Evolutionary conservation across 2,329 filamentous ascomycete genomes (phyloP).

Genomic region (Ramichloridium luteum): DNA sequence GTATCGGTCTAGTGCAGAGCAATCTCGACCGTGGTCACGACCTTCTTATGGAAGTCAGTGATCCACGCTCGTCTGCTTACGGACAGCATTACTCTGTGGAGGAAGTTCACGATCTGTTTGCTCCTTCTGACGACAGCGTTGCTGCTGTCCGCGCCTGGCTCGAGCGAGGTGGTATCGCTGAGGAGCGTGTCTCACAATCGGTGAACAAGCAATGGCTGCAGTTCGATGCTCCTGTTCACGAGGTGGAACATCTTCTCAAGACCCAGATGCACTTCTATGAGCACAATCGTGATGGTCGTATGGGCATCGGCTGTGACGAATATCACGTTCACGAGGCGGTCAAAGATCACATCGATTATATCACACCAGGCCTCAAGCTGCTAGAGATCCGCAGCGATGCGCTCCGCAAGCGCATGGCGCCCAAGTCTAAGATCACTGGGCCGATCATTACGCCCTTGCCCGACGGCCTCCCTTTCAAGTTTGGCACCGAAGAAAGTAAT

Average conservation of each 20-base stretch:
- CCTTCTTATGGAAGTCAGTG: constrained; percentile 21
- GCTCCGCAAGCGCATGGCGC: too few relatives aligned
- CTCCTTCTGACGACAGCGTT: constrained; percentile 25
- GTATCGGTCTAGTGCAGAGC: constrained; percentile 34
- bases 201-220: constrained; percentile 30
- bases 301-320: constrained; percentile 29
- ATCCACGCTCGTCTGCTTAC: constrained; percentile 27
- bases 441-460: too few relatives aligned
- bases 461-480: too few relatives aligned
- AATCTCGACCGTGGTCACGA: constrained; percentile 31
- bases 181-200: constrained; percentile 25
- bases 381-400: too few relatives aligned
- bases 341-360: constrained; percentile 42
- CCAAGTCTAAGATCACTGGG: too few relatives aligned
- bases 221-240: constrained; percentile 29
- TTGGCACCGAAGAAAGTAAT: too few relatives aligned
- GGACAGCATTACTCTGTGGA: constrained; percentile 28
- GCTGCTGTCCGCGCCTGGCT: constrained; percentile 31
- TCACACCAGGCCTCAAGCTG: constrained; percentile 44
- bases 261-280: constrained; percentile 49
- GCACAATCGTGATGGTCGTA: constrained; percentile 39
- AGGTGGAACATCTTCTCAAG: constrained; percentile 30
- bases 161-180: constrained; percentile 21
- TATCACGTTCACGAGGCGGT: constrained; percentile 40
- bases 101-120: constrained; percentile 30